phyloP scores from a whole-genome alignment of 345 rosid species.

The Mercurialis annua region DNA sequence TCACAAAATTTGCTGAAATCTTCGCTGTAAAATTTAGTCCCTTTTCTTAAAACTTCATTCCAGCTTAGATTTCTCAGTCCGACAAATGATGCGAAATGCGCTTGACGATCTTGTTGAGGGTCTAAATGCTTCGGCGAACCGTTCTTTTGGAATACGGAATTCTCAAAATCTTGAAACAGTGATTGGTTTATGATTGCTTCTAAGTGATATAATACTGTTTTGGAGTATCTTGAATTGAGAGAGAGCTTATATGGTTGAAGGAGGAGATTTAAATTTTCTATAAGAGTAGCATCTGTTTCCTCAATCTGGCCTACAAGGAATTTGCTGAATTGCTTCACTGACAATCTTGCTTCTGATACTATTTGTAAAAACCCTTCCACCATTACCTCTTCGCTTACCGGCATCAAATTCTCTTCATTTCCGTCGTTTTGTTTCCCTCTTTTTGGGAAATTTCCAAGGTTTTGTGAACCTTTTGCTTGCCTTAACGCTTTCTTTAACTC shows the following conservation, averaged over 20 bases:
- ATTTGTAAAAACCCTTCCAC: slow-evolving; percentile 89
- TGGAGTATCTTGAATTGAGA: slow-evolving; percentile 59
- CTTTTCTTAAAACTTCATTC: slow-evolving; percentile 87
- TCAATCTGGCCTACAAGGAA: slow-evolving; percentile 65
- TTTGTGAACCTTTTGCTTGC: slow-evolving; percentile 49
- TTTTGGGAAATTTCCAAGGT: slow-evolving; percentile 29
- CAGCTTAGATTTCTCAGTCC: slow-evolving; percentile 84
- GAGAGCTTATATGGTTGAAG: slow-evolving; percentile 66
- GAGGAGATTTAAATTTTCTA: slow-evolving; percentile 55
- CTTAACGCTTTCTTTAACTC: slow-evolving; percentile 72
- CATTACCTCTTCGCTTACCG: slow-evolving; percentile 86
- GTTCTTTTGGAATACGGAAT: slow-evolving; percentile 66
- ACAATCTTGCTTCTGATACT: slow-evolving; percentile 88
- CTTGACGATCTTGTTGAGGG: slow-evolving; percentile 72
- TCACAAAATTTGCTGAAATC: slow-evolving; percentile 96
- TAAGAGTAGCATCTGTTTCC: slow-evolving; percentile 52
- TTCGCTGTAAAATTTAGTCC: slow-evolving; percentile 88
- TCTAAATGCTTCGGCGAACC: slow-evolving; percentile 74
- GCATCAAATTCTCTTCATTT: slow-evolving; percentile 44
- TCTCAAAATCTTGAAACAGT: slow-evolving; percentile 89
- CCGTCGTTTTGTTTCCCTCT: slow-evolving; percentile 41
- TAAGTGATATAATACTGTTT: slow-evolving; percentile 64
- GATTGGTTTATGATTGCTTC: slow-evolving; percentile 81
- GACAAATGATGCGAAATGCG: slow-evolving; percentile 67
- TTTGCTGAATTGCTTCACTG: slow-evolving; percentile 91